Evolutionary conservation across 75 land plant genomes (phyloP).

Genomic region (Picea glauca): DNA sequence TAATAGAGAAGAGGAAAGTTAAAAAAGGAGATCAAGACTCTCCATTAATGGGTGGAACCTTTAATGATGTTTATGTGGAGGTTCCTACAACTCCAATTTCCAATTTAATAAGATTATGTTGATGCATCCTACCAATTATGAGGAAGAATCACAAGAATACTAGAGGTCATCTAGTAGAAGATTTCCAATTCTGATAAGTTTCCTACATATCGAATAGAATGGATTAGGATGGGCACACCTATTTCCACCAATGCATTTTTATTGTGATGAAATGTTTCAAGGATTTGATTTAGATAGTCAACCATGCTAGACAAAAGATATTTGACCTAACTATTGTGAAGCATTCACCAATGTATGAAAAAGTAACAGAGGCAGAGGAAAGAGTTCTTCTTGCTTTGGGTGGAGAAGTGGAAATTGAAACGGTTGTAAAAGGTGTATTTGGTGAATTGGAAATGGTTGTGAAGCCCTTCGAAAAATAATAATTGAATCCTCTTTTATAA

Average conservation of each 20-base stretch:
- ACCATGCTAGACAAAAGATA: constrained; percentile 91
- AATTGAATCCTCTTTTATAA: constrained; percentile 49
- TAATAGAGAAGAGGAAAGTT: no score
- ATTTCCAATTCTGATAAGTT: constrained; percentile 71
- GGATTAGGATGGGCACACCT: constrained; percentile 99
- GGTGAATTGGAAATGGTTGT: no score
- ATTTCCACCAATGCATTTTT: constrained; percentile 97
- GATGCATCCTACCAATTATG: constrained; percentile 91
- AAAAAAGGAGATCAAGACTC: constrained; percentile 82
- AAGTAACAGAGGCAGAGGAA: no score
- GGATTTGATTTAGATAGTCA: constrained; percentile 87
- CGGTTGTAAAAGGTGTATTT: no score
- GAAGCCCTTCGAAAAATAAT: constrained; percentile 60
- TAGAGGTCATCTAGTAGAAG: constrained; percentile 70
- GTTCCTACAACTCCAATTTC: constrained; percentile 68
- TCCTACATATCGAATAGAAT: constrained; percentile 86
- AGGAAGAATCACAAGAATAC: constrained; percentile 92
- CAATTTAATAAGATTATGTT: constrained; percentile 80
- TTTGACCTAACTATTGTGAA: constrained; percentile 87
- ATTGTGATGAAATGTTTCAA: constrained; percentile 79
- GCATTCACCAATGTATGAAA: no score
- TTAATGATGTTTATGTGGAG: constrained; percentile 98
- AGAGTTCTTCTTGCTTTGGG: no score
- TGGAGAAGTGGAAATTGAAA: no score
- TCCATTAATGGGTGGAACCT: constrained; percentile 98